Percentiles rank a stretch among this genome's conserved stretches.
Evolutionary conservation across 1,139 yeast genomes (phyloP).

Genomic region (Zygoascus hellenicus): DNA sequence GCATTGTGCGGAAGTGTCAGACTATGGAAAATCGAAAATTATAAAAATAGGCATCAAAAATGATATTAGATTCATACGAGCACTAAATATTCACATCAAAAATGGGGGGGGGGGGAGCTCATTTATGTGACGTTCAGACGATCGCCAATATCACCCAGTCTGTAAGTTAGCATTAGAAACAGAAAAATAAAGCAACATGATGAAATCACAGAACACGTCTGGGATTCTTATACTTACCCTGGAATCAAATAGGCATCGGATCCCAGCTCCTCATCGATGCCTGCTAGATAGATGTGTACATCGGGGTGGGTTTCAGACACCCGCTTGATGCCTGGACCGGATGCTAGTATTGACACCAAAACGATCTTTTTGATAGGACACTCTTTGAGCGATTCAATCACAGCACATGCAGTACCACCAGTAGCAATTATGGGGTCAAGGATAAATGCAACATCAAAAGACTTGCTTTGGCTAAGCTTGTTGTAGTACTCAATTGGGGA

Average conservation of each 20-base stretch:
- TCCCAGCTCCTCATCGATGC: conserved; percentile 27
- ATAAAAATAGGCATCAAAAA: background rate
- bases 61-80: background rate
- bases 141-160: conserved; percentile 36
- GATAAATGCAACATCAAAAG: conserved; percentile 29
- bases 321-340: conserved; percentile 25
- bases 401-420: conserved; percentile 36
- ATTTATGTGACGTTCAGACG: conserved; percentile 19
- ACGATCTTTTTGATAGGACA: conserved; percentile 34
- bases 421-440: conserved; percentile 36
- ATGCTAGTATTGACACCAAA: conserved; percentile 28
- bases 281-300: conserved; percentile 31
- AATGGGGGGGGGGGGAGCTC: background rate
- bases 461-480: conserved; percentile 29
- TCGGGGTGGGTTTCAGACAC: conserved; percentile 24
- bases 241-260: conserved; percentile 32
- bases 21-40: too few relatives aligned
- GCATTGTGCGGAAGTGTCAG: too few relatives aligned
- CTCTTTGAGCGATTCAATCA: conserved; percentile 31
- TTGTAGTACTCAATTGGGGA: conserved; percentile 36
- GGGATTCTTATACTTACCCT: conserved; percentile 22
- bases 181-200: background rate
- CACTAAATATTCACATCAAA: too few relatives aligned
- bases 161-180: conserved; percentile 7
- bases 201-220: too few relatives aligned